Base-by-base conservation (phyloP, 1,284 basidiomycete genomes). In the Pseudozyma thailandica region DNA sequence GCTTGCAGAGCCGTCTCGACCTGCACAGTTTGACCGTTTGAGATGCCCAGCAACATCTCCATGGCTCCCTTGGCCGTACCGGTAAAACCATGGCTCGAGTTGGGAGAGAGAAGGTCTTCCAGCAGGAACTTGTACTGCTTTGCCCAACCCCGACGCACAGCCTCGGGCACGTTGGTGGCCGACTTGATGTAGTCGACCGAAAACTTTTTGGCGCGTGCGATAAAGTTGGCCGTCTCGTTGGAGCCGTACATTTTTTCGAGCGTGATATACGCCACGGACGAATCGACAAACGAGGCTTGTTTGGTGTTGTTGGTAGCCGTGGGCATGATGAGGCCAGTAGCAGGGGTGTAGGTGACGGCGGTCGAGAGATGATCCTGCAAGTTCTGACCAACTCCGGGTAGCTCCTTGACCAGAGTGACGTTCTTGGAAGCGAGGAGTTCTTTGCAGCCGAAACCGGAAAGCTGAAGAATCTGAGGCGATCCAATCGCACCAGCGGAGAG, bases 341-440 rank as follows among this genome's bases (percentile, higher is more conserved):
- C 70, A 1, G 72, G 71, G 9, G 54, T 35, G 55, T 66, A 79
- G 44, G 51, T 54, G 51, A 77, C 64, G 1, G 61, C 50, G 5
- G 58, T 53, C 12, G 66, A 52, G 2, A 80, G 59, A 55, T 88
- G 87, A 51, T 87, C 87, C 53, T 87, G 87, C 7, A 87, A 77
- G 72, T 88, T 87, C 66, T 84, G 83, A 6, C 87, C 87, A 1
- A 88, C 86, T 4, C 86, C 86, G 6, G 85, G 84, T 15, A 88
- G 82, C 26, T 86, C 80, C 30, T 86, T 72, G 52, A 84, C 81
- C 4, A 84, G 53, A 2, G 82, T 78, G 16, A 88, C 82, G 10
- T 84, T 84, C n/a, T 85, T 69, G 35, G 69, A 77, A 12, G 77
- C 63, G 12, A 88, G 81, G 1, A 86, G 73, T 12, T 83, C 79